phyloP scores from a whole-genome alignment of 2,329 filamentous ascomycete species.

The Orbilia quercus region DNA sequence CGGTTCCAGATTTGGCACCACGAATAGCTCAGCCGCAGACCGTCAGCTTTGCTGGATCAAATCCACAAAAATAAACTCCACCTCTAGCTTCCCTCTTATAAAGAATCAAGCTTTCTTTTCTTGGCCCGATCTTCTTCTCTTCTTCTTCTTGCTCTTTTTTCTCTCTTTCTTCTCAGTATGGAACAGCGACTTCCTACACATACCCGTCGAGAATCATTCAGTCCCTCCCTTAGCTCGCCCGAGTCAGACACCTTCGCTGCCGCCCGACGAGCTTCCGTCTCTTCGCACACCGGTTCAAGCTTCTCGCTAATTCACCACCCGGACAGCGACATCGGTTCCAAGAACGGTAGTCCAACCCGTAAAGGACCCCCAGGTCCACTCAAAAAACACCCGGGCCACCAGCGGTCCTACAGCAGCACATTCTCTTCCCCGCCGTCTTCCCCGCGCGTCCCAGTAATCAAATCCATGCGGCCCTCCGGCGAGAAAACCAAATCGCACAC shows the following conservation, averaged over 20 bases:
- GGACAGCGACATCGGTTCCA: slow-evolving; percentile 51
- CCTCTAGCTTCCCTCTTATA: slow-evolving; percentile 29
- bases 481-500: slow-evolving; percentile 52
- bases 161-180: slow-evolving; percentile 39
- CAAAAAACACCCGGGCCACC: slow-evolving; percentile 38
- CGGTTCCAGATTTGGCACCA: slow-evolving; percentile 54
- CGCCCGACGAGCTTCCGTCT: slow-evolving; percentile 42
- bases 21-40: slow-evolving; percentile 52
- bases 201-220: slow-evolving; percentile 50
- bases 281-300: slow-evolving; percentile 48
- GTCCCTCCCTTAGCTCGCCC: slow-evolving; percentile 50
- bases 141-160: slow-evolving; percentile 25
- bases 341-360: slow-evolving; percentile 40
- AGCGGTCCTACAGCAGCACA: slow-evolving; percentile 37
- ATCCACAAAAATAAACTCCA: slow-evolving; percentile 33
- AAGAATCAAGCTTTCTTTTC: slow-evolving; percentile 16
- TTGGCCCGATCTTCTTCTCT: slow-evolving; percentile 29
- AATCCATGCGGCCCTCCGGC: slow-evolving; percentile 54
- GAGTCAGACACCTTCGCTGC: slow-evolving; percentile 50
- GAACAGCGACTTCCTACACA: slow-evolving; percentile 55
- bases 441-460: slow-evolving; percentile 46
- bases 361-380: slow-evolving; percentile 18
- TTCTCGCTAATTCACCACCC: slow-evolving; percentile 55
- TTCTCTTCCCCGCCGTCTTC: slow-evolving; percentile 40
- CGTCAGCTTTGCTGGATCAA: slow-evolving; percentile 40